phyloP scores from a whole-genome alignment of 176 grass and related monocot genomes.

The Cenchrus americanus region DNA sequence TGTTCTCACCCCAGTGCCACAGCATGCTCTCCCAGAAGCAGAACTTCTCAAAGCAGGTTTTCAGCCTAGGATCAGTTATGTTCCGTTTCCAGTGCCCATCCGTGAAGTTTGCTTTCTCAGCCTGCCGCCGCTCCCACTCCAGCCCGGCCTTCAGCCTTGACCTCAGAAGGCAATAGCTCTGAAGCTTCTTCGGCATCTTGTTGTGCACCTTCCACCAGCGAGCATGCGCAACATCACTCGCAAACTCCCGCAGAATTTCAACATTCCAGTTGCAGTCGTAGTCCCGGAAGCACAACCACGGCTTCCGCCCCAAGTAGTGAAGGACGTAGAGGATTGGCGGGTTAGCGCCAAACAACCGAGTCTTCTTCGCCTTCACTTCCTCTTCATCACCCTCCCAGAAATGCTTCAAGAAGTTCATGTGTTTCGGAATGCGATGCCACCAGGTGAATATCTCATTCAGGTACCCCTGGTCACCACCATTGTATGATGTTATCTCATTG shows the following conservation, averaged over 20 bases:
- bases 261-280: conserved; percentile 97
- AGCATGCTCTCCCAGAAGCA: conserved; percentile 97
- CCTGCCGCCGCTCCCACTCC: conserved; percentile 84
- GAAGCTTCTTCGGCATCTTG: conserved; percentile 76
- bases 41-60: conserved; percentile 85
- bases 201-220: conserved; percentile 91
- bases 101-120: conserved; percentile 74
- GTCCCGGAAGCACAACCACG: conserved; percentile 91
- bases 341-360: conserved; percentile 64
- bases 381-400: conserved; percentile 97
- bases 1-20: conserved; percentile 84
- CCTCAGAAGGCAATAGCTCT: conserved; percentile 74
- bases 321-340: conserved; percentile 79
- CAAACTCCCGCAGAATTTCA: conserved; percentile 70
- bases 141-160: conserved; percentile 83
- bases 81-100: conserved; percentile 81
- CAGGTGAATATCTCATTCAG: conserved; percentile 97
- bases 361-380: conserved; percentile 80
- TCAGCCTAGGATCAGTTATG: conserved; percentile 68
- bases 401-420: conserved; percentile 98
- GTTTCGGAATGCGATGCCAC: conserved; percentile 89
- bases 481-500: conserved; percentile 90
- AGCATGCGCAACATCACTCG: conserved; percentile 72
- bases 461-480: conserved; percentile 92
- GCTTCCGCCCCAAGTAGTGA: conserved; percentile 82